Percentiles rank a stretch among this genome's conserved stretches.
These are phyloP conservation scores for Pyrenophora graminea DNA, from an alignment of 2,329 filamentous ascomycete species.

Conservation along the genomic window DNA sequence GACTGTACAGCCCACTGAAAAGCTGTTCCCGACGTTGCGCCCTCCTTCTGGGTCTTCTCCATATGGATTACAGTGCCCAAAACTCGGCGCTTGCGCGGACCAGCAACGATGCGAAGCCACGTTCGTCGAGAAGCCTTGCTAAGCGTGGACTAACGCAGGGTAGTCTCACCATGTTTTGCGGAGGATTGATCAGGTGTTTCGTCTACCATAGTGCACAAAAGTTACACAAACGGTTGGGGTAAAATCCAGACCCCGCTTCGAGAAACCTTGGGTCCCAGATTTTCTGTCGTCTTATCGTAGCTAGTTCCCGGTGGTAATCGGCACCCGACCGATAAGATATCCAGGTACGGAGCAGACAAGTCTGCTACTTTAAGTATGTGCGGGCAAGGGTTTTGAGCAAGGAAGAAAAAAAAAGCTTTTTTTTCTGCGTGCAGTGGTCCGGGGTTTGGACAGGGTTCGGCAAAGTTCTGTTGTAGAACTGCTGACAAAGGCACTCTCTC, in stretches of 20 bases:
- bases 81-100: too few species aligned
- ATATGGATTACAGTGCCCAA: too few species aligned
- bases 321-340: background rate
- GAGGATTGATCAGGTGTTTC: background rate
- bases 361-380: background rate
- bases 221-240: background rate
- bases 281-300: background rate
- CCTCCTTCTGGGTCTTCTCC: too few species aligned
- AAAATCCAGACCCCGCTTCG: background rate
- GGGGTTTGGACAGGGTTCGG: too few species aligned
- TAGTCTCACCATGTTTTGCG: background rate
- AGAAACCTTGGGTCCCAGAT: background rate
- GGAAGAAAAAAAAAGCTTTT: constrained; percentile 1
- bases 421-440: too few species aligned
- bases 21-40: too few species aligned
- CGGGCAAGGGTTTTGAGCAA: constrained; percentile 1
- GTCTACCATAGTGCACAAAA: background rate
- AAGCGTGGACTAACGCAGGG: constrained; percentile 4
- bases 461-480: background rate
- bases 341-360: background rate
- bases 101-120: background rate
- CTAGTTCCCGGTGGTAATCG: background rate
- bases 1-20: too few species aligned
- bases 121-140: background rate
- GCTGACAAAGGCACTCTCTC: background rate